Conservation (phyloP, 371 early-diverging fungal genomes). For the Rhizopus microsporus region DNA sequence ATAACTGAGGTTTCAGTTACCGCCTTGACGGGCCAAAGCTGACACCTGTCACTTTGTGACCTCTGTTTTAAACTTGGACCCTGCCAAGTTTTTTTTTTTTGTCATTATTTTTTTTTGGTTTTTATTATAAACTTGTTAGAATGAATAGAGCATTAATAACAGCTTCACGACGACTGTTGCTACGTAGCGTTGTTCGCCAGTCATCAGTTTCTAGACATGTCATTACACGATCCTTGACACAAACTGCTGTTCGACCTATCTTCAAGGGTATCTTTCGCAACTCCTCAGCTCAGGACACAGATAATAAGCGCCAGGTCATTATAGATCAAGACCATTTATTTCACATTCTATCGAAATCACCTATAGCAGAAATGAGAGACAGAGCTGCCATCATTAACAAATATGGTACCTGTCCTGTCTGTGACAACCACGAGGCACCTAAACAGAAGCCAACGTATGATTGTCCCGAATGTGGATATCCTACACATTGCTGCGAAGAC, state of each 20-base stretch:
- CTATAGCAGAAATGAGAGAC: conserved; percentile 69
- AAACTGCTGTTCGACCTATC: conserved; percentile 29
- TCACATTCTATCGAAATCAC: conserved; percentile 73
- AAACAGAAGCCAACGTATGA: conserved; percentile 59
- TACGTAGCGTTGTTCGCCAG: not conserved
- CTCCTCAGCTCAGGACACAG: not conserved
- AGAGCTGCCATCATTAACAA: conserved; percentile 67
- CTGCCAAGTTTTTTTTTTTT: not conserved
- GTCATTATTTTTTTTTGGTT: conserved; percentile 1
- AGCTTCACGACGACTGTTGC: not conserved
- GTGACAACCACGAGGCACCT: conserved; percentile 47
- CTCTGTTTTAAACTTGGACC: conserved; percentile 4
- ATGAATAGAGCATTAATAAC: conserved; percentile 4
- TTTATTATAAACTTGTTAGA: not conserved
- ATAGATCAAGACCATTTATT: conserved; percentile 66
- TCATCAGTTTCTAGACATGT: not conserved
- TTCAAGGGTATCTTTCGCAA: conserved; percentile 34
- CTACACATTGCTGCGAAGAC: conserved; percentile 79
- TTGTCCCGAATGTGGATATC: conserved; percentile 84
- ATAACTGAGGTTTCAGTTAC: too few species aligned
- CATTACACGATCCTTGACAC: conserved; percentile 15
- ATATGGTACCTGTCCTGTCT: conserved; percentile 77
- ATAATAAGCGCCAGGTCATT: conserved; percentile 25
- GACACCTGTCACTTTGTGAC: not conserved
- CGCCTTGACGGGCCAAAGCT: too few species aligned